A percentile compares a stretch with the other conserved stretches of the same genome.
These are phyloP conservation scores for Fusarium chaquense DNA, from an alignment of 2,329 filamentous ascomycete species.

Conservation along the genomic window DNA sequence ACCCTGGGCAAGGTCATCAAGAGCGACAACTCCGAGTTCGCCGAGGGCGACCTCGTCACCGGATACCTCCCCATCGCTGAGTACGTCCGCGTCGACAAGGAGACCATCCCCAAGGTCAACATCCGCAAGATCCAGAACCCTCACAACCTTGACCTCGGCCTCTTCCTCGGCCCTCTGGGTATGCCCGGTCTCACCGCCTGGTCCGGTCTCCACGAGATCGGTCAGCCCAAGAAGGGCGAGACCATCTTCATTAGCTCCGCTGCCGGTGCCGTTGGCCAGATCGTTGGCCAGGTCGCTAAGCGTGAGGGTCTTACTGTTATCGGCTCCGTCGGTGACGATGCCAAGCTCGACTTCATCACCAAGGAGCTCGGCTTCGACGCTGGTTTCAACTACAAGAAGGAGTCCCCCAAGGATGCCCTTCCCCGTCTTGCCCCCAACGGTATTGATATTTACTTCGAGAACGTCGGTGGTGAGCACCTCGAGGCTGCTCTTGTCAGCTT, in stretches of 20 bases:
- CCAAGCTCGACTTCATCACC: constrained; percentile 77
- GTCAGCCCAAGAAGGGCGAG: constrained; percentile 72
- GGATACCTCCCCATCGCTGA: constrained; percentile 73
- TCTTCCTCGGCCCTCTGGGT: constrained; percentile 78
- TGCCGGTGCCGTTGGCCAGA: constrained; percentile 82
- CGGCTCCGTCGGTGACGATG: constrained; percentile 82
- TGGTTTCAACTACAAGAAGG: constrained; percentile 91
- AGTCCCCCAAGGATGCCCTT: constrained; percentile 76
- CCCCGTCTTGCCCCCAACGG: constrained; percentile 78
- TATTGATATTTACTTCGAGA: constrained; percentile 75
- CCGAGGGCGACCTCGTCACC: constrained; percentile 74
- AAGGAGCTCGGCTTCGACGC: constrained; percentile 65
- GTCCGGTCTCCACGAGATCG: constrained; percentile 75
- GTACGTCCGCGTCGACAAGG: constrained; percentile 69
- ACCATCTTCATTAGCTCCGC: constrained; percentile 87
- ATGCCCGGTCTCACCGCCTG: constrained; percentile 76
- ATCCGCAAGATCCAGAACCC: constrained; percentile 74
- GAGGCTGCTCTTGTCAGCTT: constrained; percentile 59
- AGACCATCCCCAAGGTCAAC: constrained; percentile 55
- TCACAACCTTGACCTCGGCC: constrained; percentile 71
- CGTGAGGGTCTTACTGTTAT: constrained; percentile 82
- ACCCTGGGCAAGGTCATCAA: constrained; percentile 77
- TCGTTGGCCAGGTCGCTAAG: constrained; percentile 88
- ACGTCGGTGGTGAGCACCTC: constrained; percentile 65
- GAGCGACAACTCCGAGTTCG: constrained; percentile 72